Conservation (phyloP, 2,329 filamentous ascomycete species). For the Emmonsia crescens region DNA sequence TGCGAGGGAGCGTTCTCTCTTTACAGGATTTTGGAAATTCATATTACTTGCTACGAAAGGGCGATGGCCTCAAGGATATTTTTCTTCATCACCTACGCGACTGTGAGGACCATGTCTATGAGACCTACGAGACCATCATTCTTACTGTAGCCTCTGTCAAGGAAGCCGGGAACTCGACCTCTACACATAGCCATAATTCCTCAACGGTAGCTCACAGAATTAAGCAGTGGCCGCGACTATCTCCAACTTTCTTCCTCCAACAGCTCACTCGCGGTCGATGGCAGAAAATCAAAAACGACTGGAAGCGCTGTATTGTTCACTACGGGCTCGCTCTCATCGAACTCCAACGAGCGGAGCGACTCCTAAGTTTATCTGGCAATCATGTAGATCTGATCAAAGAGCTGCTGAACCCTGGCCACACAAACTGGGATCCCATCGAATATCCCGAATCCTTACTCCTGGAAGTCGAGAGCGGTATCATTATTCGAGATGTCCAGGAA, state of each 20-base stretch:
- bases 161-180: too few species aligned
- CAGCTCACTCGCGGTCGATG: conserved; percentile 16
- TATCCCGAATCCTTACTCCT: conserved; percentile 55
- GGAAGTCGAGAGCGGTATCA: conserved; percentile 54
- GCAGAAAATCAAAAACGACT: conserved; percentile 8
- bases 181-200: too few species aligned
- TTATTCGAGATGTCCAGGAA: conserved; percentile 52
- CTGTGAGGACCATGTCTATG: neutral
- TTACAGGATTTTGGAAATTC: neutral
- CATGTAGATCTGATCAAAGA: conserved; percentile 29
- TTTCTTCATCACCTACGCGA: conserved; percentile 21
- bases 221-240: conserved; percentile 15
- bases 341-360: conserved; percentile 21
- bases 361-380: conserved; percentile 11
- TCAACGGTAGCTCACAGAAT: conserved; percentile 1
- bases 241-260: conserved; percentile 15
- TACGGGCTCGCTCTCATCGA: conserved; percentile 21
- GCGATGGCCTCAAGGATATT: neutral
- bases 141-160: neutral
- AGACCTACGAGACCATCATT: conserved; percentile 1
- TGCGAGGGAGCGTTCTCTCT: neutral
- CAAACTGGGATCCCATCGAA: conserved; percentile 45
- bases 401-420: conserved; percentile 39
- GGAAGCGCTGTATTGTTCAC: conserved; percentile 15
- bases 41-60: neutral